These are phyloP conservation scores for Rhynchospora tenuis DNA, from an alignment of 176 grass and related monocot species.

Conservation along the genomic window DNA sequence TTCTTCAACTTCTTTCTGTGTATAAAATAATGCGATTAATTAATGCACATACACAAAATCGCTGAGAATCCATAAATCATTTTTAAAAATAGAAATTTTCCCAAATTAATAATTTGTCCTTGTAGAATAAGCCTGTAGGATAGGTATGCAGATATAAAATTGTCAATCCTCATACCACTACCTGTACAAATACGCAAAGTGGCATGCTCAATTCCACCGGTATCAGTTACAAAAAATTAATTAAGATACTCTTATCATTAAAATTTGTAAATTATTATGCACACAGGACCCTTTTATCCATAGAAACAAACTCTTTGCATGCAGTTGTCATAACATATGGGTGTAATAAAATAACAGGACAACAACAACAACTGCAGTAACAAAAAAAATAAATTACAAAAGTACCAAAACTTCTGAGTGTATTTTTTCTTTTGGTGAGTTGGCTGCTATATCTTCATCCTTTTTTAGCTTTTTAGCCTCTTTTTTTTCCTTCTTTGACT, in stretches of 20 bases:
- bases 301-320: not conserved
- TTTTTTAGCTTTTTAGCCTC: conserved; percentile 51
- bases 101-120: not conserved
- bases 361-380: not conserved
- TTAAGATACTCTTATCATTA: not conserved
- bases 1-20: conserved; percentile 79
- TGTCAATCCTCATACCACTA: not conserved
- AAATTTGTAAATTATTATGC: not conserved
- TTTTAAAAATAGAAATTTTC: not conserved
- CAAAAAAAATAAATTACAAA: not conserved
- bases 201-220: not conserved
- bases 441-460: conserved; percentile 11
- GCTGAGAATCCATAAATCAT: not conserved
- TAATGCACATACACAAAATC: not conserved
- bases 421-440: conserved; percentile 41
- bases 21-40: conserved; percentile 16
- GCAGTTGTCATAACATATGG: not conserved
- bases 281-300: not conserved
- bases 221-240: not conserved
- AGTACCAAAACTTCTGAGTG: conserved; percentile 80
- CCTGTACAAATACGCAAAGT: not conserved
- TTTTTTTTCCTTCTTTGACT: conserved; percentile 52
- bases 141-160: not conserved
- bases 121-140: not conserved
- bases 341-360: not conserved